Evolutionary conservation across 2,329 filamentous ascomycete genomes (phyloP), one percentile per base, ranked within the genome.

Genomic region (Emergomyces pasteurianus): DNA sequence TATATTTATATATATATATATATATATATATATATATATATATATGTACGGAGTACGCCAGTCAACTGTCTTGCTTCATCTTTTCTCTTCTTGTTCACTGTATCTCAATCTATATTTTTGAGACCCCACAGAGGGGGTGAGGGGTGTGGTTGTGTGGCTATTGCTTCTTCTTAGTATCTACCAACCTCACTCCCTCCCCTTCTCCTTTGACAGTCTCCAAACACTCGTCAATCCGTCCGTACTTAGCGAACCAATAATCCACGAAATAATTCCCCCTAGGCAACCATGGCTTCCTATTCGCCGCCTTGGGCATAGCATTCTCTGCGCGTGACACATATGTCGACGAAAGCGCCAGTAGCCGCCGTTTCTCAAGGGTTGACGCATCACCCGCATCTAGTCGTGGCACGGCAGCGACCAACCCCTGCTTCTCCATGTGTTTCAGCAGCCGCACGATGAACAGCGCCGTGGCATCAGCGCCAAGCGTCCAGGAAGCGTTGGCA

Each of bases 401-500:
- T 1, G 74, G 74, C 12, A 68, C 66, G 2, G 66, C 72, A 3
- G 67, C 68, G 16, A 66, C 47, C 10, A 65, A 58, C 47, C 71
- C 67, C 0, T 65, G 65, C n/a, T 60, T 60, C 42, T 72, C 66
- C 61, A 77, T 62, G 2, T 67, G 63, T 59, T 71, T 69, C 28
- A 78, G 59, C 34, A 78, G 60, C 1, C 76, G 72, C 23, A 67
- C 68, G 58, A 76, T 64, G n/a, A 77, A 70, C 3, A 70, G 69
- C 3, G 75, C 74, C 1, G 75, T 75, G 3, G 75, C 73, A 62
- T 78, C 76, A 1, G 75, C 74, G 8, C 76, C 76, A 5, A 78
- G 67, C 0, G 76, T 78, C 76, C 76, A 78, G 5, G 74, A 74
- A 2, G 74, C 74, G 59, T 77, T 75, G 4, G 75, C 73, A 61